Evolutionary conservation across 1,284 basidiomycete genomes (phyloP), one percentile per base, ranked within the genome.

Genomic region (Coniferiporia sulphurascens): DNA sequence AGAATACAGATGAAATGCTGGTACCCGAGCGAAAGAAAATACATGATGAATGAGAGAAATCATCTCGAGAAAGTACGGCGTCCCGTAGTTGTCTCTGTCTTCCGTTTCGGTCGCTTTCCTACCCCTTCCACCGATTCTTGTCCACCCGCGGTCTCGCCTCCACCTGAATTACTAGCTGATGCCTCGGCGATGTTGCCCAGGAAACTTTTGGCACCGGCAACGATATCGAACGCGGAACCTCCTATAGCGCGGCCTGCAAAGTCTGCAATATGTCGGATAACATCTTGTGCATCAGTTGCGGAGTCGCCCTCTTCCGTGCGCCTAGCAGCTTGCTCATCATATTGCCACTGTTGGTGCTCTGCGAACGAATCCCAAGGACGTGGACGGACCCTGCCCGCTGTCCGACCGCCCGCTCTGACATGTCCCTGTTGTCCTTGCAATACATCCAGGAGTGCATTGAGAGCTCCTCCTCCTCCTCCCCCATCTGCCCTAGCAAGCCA

Each of bases 301-400:
- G 65, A 46, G 57, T 68, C 68, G 21, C 64, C 63, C 41, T 66
- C 70, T 9, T 64, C 71, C n/a, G 63, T 62, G 51, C 64, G 60
- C 41, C 63, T 41, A 8, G 50, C 65, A 46, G 65, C 65, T 22
- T 71, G 69, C 65, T 79, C 71, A 48, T 76, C 72, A 66, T 82
- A 78, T 67, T 83, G 81, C 85, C 85, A 85, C 46, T 83, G 76
- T 45, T 69, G 70, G 67, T 86, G 84, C 48, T 73, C 71, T 56
- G 83, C 77, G 66, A 85, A 89, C n/a, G 82, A 77, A 38, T 87
- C 83, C 85, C 85, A 87, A 54, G 85, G 82, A 54, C 74, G 74
- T n/a, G 46, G 51, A 22, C 45, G 35, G 6, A 38, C 32, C 19
- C 55, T 13, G 41, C 44, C 52, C 22, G 54, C 52, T 50, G 52